Conservation (phyloP, 2,329 filamentous ascomycete species). For the Atkinsonella hypoxylon region DNA sequence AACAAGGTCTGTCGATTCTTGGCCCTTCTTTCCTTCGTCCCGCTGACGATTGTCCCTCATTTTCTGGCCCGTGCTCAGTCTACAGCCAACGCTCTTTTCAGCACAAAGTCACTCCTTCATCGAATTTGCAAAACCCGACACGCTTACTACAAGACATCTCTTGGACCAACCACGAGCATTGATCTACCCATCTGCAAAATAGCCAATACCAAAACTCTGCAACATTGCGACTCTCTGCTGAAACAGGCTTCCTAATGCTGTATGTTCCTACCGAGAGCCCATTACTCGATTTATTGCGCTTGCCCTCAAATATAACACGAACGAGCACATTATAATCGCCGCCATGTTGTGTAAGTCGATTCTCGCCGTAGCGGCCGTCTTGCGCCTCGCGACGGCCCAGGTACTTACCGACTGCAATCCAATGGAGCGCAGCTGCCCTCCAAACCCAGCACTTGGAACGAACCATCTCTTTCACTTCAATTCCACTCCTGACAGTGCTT, state of each 20-base stretch:
- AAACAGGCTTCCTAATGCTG: neutral
- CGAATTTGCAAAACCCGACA: neutral
- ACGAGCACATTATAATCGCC: neutral
- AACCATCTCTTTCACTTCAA: constrained; percentile 54
- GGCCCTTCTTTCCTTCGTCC: neutral
- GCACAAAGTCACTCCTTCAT: neutral
- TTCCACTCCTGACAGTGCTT: constrained; percentile 39
- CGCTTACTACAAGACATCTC: no score
- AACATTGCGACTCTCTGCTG: constrained; percentile 1
- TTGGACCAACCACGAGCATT: neutral
- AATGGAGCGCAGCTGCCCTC: constrained; percentile 53
- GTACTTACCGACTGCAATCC: constrained; percentile 72
- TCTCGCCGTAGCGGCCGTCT: constrained; percentile 24
- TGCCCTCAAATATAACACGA: neutral
- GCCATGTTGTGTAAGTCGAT: constrained; percentile 12
- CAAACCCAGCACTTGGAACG: constrained; percentile 59
- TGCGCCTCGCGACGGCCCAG: constrained; percentile 50
- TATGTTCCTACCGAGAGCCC: neutral
- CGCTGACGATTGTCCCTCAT: constrained; percentile 5
- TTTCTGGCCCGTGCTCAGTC: neutral
- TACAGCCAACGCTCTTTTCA: constrained; percentile 1
- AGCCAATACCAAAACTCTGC: neutral
- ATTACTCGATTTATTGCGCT: neutral
- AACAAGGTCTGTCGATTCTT: neutral
- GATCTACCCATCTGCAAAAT: neutral